Percentiles rank a stretch among this genome's conserved stretches.
These are phyloP conservation scores for Yamadazyma songkhlaensis DNA, from an alignment of 1,139 yeast species.

Conservation along the genomic window DNA sequence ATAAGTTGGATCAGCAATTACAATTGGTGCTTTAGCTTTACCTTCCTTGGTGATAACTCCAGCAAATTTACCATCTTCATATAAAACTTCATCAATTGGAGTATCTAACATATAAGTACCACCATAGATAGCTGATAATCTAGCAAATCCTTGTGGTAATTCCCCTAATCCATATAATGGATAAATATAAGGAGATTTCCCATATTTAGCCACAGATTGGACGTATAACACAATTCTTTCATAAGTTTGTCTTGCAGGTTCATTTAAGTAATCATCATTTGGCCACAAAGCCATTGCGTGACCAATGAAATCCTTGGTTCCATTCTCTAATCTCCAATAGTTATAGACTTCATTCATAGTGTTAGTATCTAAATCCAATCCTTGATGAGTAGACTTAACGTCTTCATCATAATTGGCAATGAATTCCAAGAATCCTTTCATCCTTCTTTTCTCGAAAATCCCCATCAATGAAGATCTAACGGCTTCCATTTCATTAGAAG, in stretches of 20 bases:
- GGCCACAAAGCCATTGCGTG: slow-evolving; percentile 99
- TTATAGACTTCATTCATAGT: slow-evolving; percentile 91
- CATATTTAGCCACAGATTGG: slow-evolving; percentile 90
- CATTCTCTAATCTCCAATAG: slow-evolving; percentile 87
- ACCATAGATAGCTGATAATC: slow-evolving; percentile 95
- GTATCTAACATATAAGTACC: slow-evolving; percentile 98
- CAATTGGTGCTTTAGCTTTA: slow-evolving; percentile 85
- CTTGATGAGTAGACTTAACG: slow-evolving; percentile 78
- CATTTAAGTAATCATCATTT: slow-evolving; percentile 82
- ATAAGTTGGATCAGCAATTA: slow-evolving; percentile 97
- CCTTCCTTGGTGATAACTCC: slow-evolving; percentile 94
- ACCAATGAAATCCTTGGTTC: slow-evolving; percentile 95
- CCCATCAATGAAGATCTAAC: slow-evolving; percentile 92
- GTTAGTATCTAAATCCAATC: slow-evolving; percentile 77
- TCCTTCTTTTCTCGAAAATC: slow-evolving; percentile 90
- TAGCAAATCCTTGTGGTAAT: slow-evolving; percentile 96
- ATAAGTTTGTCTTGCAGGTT: slow-evolving; percentile 91
- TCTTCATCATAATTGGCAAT: slow-evolving; percentile 82
- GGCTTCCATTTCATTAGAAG: slow-evolving; percentile 90
- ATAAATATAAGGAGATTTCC: slow-evolving; percentile 93
- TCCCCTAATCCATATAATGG: slow-evolving; percentile 98
- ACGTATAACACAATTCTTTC: slow-evolving; percentile 84
- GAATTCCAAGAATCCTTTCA: slow-evolving; percentile 87
- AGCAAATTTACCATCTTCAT: slow-evolving; percentile 63
- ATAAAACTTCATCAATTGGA: slow-evolving; percentile 86